phyloP scores from a whole-genome alignment of 768 basidiomycete genomes.

The Mycena latifolia region DNA sequence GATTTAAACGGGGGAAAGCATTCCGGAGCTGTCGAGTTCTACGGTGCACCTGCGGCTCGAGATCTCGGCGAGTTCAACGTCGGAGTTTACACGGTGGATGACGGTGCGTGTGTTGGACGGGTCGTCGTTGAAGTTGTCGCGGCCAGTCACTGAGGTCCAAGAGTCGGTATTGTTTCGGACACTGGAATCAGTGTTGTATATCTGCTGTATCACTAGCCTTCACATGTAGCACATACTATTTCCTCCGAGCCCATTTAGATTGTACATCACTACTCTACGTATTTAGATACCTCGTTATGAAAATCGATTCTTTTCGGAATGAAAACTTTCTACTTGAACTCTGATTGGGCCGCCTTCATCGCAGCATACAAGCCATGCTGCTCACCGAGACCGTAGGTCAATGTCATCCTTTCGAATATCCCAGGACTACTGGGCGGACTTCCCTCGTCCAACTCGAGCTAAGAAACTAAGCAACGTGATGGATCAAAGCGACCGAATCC shows the following conservation, averaged over 20 bases:
- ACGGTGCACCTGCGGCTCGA: conserved; percentile 60
- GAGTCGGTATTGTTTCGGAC: conserved; percentile 14
- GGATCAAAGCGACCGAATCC: background rate
- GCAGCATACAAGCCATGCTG: conserved; percentile 77
- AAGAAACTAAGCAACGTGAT: conserved; percentile 9
- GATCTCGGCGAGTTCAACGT: conserved; percentile 69
- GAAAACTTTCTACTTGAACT: background rate
- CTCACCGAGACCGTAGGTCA: conserved; percentile 88
- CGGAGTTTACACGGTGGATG: conserved; percentile 65
- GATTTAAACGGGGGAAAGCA: conserved; percentile 59
- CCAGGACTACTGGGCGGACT: conserved; percentile 61
- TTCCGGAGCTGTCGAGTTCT: conserved; percentile 67
- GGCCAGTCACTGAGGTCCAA: conserved; percentile 33
- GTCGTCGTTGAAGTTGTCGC: conserved; percentile 69
- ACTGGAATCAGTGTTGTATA: conserved; percentile 28
- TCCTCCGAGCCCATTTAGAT: background rate
- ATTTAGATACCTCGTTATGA: background rate
- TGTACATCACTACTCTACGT: conserved; percentile 31
- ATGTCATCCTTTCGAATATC: conserved; percentile 77
- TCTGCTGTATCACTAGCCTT: conserved; percentile 28
- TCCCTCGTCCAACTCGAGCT: conserved; percentile 66
- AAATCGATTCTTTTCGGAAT: conserved; percentile 13
- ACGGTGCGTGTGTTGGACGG: conserved; percentile 64
- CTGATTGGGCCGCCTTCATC: conserved; percentile 54
- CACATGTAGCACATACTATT: conserved; percentile 38